Conservation (phyloP, 805 yeast genomes). For the Lachancea dasiensis region DNA sequence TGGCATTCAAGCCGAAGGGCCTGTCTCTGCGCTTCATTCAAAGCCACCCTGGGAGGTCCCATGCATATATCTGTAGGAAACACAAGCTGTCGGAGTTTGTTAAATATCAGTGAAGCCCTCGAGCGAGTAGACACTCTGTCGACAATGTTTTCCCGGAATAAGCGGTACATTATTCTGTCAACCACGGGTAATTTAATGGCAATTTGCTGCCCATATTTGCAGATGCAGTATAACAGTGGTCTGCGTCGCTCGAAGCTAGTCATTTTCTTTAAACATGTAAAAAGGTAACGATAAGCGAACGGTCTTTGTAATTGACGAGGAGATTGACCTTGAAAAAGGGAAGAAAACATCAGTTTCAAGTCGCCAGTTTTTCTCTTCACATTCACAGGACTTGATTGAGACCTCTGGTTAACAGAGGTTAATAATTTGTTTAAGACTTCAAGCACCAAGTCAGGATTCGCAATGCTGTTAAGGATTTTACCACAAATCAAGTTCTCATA, state of each 20-base stretch:
- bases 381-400: neutral
- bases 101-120: constrained; percentile 20
- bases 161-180: constrained; percentile 19
- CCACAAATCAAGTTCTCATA: constrained; percentile 22
- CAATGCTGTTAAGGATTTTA: constrained; percentile 19
- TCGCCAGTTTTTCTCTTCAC: neutral
- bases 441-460: constrained; percentile 26
- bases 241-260: constrained; percentile 16
- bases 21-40: constrained; percentile 34
- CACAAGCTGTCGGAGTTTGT: constrained; percentile 33
- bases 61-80: constrained; percentile 46
- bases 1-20: constrained; percentile 18
- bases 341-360: no score
- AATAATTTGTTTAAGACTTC: constrained; percentile 11
- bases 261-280: constrained; percentile 12
- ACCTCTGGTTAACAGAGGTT: neutral
- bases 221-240: constrained; percentile 30
- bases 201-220: constrained; percentile 20
- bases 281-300: constrained; percentile 14
- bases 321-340: neutral
- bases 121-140: constrained; percentile 14
- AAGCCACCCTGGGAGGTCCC: constrained; percentile 44
- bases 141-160: constrained; percentile 17
- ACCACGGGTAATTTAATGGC: constrained; percentile 11
- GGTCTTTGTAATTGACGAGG: constrained; percentile 1